A percentile compares a stretch with the other conserved stretches of the same genome.
These are phyloP conservation scores for Dalbergia cochinchinensis DNA, from an alignment of 306 rosid species.

Conservation along the genomic window DNA sequence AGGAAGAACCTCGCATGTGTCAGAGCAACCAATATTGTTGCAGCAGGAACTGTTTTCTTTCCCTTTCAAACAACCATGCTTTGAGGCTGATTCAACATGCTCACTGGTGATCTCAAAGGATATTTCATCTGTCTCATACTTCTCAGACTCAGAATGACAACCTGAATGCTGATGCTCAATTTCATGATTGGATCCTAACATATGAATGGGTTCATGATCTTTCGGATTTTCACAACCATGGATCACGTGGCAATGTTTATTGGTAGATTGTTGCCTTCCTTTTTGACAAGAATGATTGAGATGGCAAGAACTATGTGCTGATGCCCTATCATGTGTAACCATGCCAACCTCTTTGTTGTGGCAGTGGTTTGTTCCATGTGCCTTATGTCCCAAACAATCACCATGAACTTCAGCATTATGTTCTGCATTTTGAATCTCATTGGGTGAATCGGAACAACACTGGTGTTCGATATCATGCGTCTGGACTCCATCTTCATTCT, in stretches of 20 bases:
- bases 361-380: slow-evolving; percentile 46
- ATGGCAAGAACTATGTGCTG: slow-evolving; percentile 20
- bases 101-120: slow-evolving; percentile 49
- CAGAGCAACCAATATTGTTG: slow-evolving; percentile 19
- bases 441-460: slow-evolving; percentile 41
- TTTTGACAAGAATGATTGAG: slow-evolving; percentile 32
- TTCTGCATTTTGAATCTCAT: slow-evolving; percentile 34
- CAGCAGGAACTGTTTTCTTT: slow-evolving; percentile 50
- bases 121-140: slow-evolving; percentile 40
- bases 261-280: slow-evolving; percentile 13
- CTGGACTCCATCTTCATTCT: slow-evolving; percentile 40
- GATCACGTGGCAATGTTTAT: slow-evolving; percentile 50
- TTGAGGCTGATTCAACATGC: slow-evolving; percentile 28
- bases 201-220: slow-evolving; percentile 19
- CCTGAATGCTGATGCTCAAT: slow-evolving; percentile 33
- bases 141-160: slow-evolving; percentile 31
- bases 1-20: slow-evolving; percentile 10
- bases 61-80: slow-evolving; percentile 44
- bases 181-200: slow-evolving; percentile 31
- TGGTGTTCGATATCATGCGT: slow-evolving; percentile 48
- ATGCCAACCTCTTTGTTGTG: slow-evolving; percentile 32
- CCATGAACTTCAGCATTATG: slow-evolving; percentile 28
- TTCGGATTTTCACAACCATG: slow-evolving; percentile 42
- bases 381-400: slow-evolving; percentile 43
- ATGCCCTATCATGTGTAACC: slow-evolving; percentile 33